Conservation (phyloP, 2,329 filamentous ascomycete species). For the Cephalotrichum gorgonifer region DNA sequence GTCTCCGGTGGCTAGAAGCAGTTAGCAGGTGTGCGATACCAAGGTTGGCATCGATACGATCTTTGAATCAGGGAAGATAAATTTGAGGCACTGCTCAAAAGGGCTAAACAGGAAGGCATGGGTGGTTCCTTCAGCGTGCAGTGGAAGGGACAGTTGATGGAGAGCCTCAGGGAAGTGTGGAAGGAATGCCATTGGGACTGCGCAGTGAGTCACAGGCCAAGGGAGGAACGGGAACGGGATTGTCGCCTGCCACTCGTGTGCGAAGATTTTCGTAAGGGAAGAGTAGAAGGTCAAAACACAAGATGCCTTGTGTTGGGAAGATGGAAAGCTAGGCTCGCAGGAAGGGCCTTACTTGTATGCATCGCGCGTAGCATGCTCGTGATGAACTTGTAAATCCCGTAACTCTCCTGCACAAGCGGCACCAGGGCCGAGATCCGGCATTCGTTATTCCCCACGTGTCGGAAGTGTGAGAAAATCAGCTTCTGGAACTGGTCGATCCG, state of each 20-base stretch:
- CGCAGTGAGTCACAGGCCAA: too few relatives aligned
- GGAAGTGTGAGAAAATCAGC: constrained; percentile 94
- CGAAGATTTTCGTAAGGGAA: too few relatives aligned
- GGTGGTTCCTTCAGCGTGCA: too few relatives aligned
- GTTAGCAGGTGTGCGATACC: background rate
- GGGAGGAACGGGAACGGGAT: too few relatives aligned
- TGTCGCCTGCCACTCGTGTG: too few relatives aligned
- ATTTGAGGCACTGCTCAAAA: too few relatives aligned
- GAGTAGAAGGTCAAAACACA: background rate
- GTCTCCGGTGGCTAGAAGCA: constrained; percentile 65
- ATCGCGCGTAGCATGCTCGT: constrained; percentile 98
- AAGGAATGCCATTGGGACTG: too few relatives aligned
- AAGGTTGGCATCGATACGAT: background rate
- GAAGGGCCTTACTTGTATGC: constrained; percentile 64
- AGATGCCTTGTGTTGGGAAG: background rate
- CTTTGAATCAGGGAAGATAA: background rate
- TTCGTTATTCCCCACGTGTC: constrained; percentile 85
- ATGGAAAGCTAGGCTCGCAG: background rate
- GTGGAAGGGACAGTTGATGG: too few relatives aligned
- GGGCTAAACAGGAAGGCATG: too few relatives aligned
- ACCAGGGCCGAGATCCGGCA: constrained; percentile 92
- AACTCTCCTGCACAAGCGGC: constrained; percentile 91
- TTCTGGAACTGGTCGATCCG: constrained; percentile 99
- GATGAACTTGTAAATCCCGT: constrained; percentile 98
- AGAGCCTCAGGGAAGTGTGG: too few relatives aligned